Base-by-base conservation (phyloP, 2,329 filamentous ascomycete genomes). In the Penicillium italicum region DNA sequence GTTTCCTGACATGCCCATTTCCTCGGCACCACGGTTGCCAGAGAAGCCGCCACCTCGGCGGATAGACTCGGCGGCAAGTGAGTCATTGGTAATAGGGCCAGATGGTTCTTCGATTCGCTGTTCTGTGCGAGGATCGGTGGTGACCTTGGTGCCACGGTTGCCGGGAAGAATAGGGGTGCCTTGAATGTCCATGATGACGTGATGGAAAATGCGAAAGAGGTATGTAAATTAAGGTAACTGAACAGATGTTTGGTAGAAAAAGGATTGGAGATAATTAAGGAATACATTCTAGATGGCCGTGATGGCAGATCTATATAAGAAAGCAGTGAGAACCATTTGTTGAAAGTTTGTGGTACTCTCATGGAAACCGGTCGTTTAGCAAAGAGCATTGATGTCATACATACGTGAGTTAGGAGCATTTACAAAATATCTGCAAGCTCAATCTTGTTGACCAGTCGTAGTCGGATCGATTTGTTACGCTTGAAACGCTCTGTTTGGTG, bases 61-160 rank as follows among this genome's bases (percentile, higher is more conserved):
- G 56, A 84, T 74, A 0, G 89, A 94, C 66, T 93, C 86, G 56
- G 85, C 87, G 11, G 90, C 90, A 5, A 95, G 84, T 7, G 89
- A 93, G 73, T 88, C 88, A 14, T 81, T 77, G 42, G 81, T 75
- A 1, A 93, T 80, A 26, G 78, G 66, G 50, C 90, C 90, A 5
- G 86, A 77, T 14, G 80, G 76, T 71, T 94, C 90, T 16, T 76
- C 70, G 56, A 79, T 81, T 28, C 83, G 81, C 42, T 82, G 78
- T 44, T 81, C 72, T 36, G 76, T 69, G 56, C 70, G 67, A 50
- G 79, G 77, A 67, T 83, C 82, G 44, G 70, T 78, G 43, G 78
- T 82, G 57, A 69, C 66, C 70, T 76, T 76, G 31, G 67, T 74
- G 62, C 72, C 70, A 58, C 63, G 62, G 46, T 56, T 46, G 34